phyloP scores from a whole-genome alignment of 1,284 basidiomycete genomes.

The Lentinula novae-zelandiae region DNA sequence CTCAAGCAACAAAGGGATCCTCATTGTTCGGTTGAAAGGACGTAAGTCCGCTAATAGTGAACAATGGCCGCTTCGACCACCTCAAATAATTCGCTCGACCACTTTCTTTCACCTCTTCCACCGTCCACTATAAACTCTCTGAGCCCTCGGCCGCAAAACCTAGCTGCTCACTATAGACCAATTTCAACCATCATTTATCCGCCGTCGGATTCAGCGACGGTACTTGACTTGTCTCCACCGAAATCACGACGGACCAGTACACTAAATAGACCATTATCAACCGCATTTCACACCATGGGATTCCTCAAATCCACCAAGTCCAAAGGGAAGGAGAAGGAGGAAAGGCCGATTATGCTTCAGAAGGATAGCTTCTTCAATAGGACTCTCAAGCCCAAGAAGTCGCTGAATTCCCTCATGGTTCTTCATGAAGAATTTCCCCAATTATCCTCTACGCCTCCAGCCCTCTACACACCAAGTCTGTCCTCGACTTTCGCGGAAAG shows the following conservation, averaged over 20 bases:
- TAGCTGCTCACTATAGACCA: conserved; percentile 21
- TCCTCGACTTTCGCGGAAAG: conserved; percentile 1
- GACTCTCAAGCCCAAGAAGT: conserved; percentile 30
- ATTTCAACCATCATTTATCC: conserved; percentile 18
- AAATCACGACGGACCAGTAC: conserved; percentile 1
- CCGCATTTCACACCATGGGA: conserved; percentile 27
- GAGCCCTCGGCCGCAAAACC: conserved; percentile 9
- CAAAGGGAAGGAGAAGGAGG: conserved; percentile 19
- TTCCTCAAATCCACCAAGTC: conserved; percentile 21
- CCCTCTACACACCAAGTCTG: conserved; percentile 11
- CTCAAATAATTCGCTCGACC: not conserved
- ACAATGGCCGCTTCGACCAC: conserved; percentile 10
- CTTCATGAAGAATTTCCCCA: conserved; percentile 12
- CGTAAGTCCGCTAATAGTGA: not conserved
- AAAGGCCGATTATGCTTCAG: conserved; percentile 2
- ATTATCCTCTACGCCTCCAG: conserved; percentile 11
- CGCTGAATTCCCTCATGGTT: conserved; percentile 27
- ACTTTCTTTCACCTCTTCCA: conserved; percentile 1
- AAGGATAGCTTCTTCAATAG: conserved; percentile 10
- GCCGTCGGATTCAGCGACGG: conserved; percentile 14
- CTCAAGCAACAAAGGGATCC: not conserved
- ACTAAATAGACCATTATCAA: conserved; percentile 3
- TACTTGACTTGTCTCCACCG: not conserved
- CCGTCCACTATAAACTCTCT: not conserved
- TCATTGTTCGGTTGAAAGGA: conserved; percentile 9